Evolutionary conservation across 2,329 filamentous ascomycete species (phyloP).

Genomic region (Fusarium drepaniforme): DNA sequence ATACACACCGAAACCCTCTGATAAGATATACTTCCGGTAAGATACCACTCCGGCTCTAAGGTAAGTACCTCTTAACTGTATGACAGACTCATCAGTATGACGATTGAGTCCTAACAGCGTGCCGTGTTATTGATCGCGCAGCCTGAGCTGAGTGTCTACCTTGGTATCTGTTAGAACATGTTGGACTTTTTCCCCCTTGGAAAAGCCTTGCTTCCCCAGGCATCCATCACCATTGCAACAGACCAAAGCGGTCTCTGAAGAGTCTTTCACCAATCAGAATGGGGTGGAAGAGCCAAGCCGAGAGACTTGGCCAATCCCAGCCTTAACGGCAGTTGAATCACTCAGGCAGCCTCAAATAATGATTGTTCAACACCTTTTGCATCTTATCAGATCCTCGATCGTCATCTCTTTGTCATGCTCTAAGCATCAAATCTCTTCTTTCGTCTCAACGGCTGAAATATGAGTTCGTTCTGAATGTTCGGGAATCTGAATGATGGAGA

Average conservation of each 20-base stretch:
- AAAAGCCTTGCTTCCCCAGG: not conserved
- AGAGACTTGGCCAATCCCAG: not conserved
- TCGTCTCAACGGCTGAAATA: not conserved
- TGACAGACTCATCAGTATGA: not conserved
- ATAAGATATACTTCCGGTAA: not conserved
- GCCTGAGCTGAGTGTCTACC: not conserved
- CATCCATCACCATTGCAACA: not conserved
- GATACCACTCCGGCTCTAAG: not conserved
- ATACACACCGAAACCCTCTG: not conserved
- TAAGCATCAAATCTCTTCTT: not conserved
- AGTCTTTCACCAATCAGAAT: not conserved
- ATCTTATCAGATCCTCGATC: not conserved
- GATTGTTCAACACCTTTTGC: not conserved
- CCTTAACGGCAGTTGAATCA: not conserved
- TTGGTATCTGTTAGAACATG: not conserved
- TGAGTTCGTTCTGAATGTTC: not conserved
- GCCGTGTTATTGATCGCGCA: not conserved
- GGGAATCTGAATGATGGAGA: not conserved
- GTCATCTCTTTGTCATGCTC: not conserved
- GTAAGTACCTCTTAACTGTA: not conserved
- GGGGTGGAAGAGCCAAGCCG: not conserved
- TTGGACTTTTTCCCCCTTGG: not conserved
- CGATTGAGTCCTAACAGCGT: too few relatives aligned
- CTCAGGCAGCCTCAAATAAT: not conserved
- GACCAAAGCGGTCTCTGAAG: not conserved